phyloP scores from a whole-genome alignment of 345 rosid species.

The Noccaea caerulescens region DNA sequence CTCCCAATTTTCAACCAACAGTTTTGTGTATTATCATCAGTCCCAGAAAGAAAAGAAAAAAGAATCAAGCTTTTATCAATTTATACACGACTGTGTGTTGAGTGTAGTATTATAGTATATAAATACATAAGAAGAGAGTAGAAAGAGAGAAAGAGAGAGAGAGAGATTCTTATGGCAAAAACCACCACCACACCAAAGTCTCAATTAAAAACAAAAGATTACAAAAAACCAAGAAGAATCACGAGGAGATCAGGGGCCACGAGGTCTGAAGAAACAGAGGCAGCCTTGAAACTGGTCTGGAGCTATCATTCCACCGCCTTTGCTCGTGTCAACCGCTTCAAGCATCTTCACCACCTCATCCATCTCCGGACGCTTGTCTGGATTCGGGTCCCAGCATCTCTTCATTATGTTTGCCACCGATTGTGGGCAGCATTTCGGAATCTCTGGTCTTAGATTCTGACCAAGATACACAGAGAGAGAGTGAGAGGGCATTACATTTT shows the following conservation, averaged over 20 bases:
- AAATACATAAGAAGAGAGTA: slow-evolving; percentile 25
- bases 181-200: slow-evolving; percentile 34
- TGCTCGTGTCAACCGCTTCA: slow-evolving; percentile 76
- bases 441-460: slow-evolving; percentile 76
- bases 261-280: slow-evolving; percentile 62
- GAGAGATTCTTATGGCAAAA: slow-evolving; percentile 1
- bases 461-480: background rate
- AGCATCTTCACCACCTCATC: slow-evolving; percentile 71
- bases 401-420: slow-evolving; percentile 68
- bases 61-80: slow-evolving; percentile 28
- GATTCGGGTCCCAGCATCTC: slow-evolving; percentile 80
- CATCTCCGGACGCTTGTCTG: slow-evolving; percentile 79
- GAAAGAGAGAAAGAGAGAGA: background rate
- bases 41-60: background rate
- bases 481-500: slow-evolving; percentile 8
- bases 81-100: slow-evolving; percentile 28
- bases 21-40: background rate
- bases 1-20: too few species aligned
- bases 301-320: slow-evolving; percentile 92
- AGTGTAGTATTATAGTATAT: slow-evolving; percentile 6
- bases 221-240: slow-evolving; percentile 35
- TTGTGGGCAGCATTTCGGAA: slow-evolving; percentile 80
- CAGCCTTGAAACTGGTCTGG: slow-evolving; percentile 70
- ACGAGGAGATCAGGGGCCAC: slow-evolving; percentile 60
- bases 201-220: slow-evolving; percentile 1